Evolutionary conservation across 208 protist species (phyloP).

Genomic region (Acanthamoeba royreba): DNA sequence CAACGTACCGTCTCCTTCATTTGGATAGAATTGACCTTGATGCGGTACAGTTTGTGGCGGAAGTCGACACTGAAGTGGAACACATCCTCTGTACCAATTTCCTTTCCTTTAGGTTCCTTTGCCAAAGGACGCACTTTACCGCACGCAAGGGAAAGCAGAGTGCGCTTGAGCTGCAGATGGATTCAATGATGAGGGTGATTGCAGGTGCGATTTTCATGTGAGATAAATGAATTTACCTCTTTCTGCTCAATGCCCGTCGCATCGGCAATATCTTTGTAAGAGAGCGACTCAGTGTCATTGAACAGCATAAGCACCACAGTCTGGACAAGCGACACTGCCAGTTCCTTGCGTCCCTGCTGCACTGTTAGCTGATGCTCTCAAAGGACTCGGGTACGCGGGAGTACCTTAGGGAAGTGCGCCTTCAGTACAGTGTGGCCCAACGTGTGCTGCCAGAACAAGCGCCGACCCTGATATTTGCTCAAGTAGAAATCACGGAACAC

Average conservation of each 20-base stretch:
- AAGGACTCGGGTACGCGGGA: neutral
- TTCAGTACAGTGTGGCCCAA: slow-evolving; percentile 82
- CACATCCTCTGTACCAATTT: slow-evolving; percentile 70
- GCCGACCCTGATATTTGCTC: slow-evolving; percentile 78
- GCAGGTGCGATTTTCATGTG: neutral
- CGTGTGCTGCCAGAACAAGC: slow-evolving; percentile 87
- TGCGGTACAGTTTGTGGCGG: slow-evolving; percentile 65
- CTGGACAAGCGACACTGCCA: slow-evolving; percentile 90
- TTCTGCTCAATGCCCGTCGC: slow-evolving; percentile 74
- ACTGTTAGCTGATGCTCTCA: neutral
- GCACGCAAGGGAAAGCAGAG: slow-evolving; percentile 77
- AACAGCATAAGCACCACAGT: slow-evolving; percentile 87
- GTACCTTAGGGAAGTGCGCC: slow-evolving; percentile 64
- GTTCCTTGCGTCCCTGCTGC: slow-evolving; percentile 76
- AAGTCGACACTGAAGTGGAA: slow-evolving; percentile 82
- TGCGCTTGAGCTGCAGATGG: slow-evolving; percentile 72
- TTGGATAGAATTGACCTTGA: slow-evolving; percentile 88
- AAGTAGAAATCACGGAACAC: slow-evolving; percentile 86
- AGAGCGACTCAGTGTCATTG: slow-evolving; percentile 78
- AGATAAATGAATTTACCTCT: slow-evolving; percentile 40
- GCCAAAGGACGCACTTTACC: slow-evolving; percentile 69
- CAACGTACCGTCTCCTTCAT: slow-evolving; percentile 80
- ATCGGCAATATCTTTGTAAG: slow-evolving; percentile 75
- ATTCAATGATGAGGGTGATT: neutral
- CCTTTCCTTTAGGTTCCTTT: slow-evolving; percentile 48